phyloP scores from a whole-genome alignment of 2,329 filamentous ascomycete genomes.

The Fusarium aywerte region DNA sequence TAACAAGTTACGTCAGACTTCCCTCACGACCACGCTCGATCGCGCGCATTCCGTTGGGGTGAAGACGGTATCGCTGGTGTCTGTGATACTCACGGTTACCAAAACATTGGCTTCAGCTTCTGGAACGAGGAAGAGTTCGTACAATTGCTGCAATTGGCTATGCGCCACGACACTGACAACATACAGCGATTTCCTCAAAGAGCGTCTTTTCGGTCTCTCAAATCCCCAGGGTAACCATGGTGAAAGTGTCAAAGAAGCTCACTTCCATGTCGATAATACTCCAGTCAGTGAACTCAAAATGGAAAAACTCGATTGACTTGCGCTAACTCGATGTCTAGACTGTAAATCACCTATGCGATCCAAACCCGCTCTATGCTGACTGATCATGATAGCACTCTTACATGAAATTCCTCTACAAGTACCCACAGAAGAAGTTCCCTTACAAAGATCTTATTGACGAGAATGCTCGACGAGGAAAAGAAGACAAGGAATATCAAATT shows the following conservation, averaged over 20 bases:
- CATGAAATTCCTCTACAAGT: slow-evolving; percentile 99
- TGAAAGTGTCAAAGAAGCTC: slow-evolving; percentile 94
- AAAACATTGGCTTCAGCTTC: slow-evolving; percentile 95
- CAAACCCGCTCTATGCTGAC: slow-evolving; percentile 22
- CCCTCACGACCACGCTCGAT: slow-evolving; percentile 89
- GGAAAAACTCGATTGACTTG: background rate
- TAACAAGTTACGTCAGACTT: slow-evolving; percentile 72
- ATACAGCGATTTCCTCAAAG: slow-evolving; percentile 86
- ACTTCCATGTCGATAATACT: slow-evolving; percentile 96
- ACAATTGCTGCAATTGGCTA: background rate
- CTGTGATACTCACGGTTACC: slow-evolving; percentile 86
- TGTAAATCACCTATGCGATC: slow-evolving; percentile 49
- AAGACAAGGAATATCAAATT: slow-evolving; percentile 90
- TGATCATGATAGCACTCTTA: slow-evolving; percentile 79
- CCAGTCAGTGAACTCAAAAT: slow-evolving; percentile 63
- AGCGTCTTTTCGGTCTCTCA: slow-evolving; percentile 92
- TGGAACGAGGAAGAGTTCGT: slow-evolving; percentile 95
- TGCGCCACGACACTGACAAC: slow-evolving; percentile 53
- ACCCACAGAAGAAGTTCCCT: slow-evolving; percentile 90
- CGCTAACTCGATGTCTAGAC: slow-evolving; percentile 54
- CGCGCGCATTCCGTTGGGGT: slow-evolving; percentile 91
- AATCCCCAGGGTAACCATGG: slow-evolving; percentile 98
- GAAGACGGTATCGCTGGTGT: slow-evolving; percentile 97
- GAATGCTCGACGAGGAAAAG: slow-evolving; percentile 79
- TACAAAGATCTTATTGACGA: slow-evolving; percentile 89